Base-by-base conservation (phyloP, 2,329 filamentous ascomycete genomes). In the Beauveria sp. region DNA sequence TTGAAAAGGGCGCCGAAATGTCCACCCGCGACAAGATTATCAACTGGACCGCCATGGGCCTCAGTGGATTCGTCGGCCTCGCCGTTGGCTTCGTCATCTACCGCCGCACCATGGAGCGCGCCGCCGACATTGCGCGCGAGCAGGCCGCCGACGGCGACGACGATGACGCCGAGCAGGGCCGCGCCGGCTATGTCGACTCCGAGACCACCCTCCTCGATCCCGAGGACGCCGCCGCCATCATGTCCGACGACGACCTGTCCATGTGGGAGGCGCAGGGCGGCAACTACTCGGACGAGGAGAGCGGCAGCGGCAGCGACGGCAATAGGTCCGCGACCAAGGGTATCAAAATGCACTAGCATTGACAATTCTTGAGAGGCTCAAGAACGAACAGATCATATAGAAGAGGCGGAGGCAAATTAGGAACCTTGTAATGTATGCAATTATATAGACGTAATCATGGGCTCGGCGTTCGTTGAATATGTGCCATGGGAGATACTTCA, bases 51-150 rank as follows among this genome's bases (percentile, higher is more conserved):
- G 88, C 86, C 75, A 97, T 98, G 73, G 70, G 85, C 16, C 73
- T 93, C 62, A 89, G 91, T 30, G 83, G 84, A 55, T 69, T 84
- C 24, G 77, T 96, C 14, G 95, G 95, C 51, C 77, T 88, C 24
- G 81, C 78, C 28, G 92, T 95, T 2, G 93, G 91, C 18, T 89
- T 86, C 74, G 80, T 96, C 74, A 96, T 99, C 71, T 99, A 96
- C 77, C 82, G 82, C 58, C 80, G 83, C 63, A 88, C 85, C 60
- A 86, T 87, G 80, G 79, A 82, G 46, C 79, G 85, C 58, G 85
- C 85, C 20, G 80, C 79, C 55, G 81, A 86, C 72, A 75, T 88
- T 40, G 81, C 79, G 14, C 71, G 76, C 47, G 78, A 80, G 55
- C 78, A 79, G 54, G 74, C 68, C 24, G 63, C 63, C 14, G 66